phyloP scores from a whole-genome alignment of 1,284 basidiomycete species.

The Marasmius sp. region DNA sequence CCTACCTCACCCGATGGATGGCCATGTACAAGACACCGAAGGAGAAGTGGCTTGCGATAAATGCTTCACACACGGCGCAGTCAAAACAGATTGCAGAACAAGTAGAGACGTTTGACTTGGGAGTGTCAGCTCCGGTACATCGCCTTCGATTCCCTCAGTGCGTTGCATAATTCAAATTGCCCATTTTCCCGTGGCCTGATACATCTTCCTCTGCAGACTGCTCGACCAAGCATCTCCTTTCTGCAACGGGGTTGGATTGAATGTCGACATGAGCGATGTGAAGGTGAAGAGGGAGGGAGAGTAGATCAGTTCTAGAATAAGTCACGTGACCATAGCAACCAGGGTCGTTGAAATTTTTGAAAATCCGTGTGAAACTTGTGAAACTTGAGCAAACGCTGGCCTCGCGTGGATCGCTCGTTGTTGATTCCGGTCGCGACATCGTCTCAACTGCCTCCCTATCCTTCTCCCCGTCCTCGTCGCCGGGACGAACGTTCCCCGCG shows the following conservation, averaged over 20 bases:
- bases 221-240: conserved; percentile 53
- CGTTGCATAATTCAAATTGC: conserved; percentile 27
- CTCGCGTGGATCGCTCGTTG: background rate
- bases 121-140: conserved; percentile 52
- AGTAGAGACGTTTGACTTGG: conserved; percentile 45
- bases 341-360: background rate
- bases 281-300: conserved; percentile 43
- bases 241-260: conserved; percentile 46
- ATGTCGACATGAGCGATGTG: conserved; percentile 42
- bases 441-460: background rate
- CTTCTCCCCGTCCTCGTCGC: conserved; percentile 2
- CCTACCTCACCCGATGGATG: conserved; percentile 64
- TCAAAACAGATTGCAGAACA: conserved; percentile 45
- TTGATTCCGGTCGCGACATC: background rate
- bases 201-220: conserved; percentile 28
- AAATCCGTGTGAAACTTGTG: background rate
- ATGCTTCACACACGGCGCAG: conserved; percentile 55
- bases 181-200: background rate
- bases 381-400: background rate
- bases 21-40: conserved; percentile 47
- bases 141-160: conserved; percentile 71
- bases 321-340: conserved; percentile 1
- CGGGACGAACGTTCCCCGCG: conserved; percentile 13
- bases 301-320: background rate
- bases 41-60: conserved; percentile 52